A percentile compares a stretch with the other conserved stretches of the same genome.
Conservation (phyloP, 169 alveolate genomes). For the Plasmodium malariae region DNA sequence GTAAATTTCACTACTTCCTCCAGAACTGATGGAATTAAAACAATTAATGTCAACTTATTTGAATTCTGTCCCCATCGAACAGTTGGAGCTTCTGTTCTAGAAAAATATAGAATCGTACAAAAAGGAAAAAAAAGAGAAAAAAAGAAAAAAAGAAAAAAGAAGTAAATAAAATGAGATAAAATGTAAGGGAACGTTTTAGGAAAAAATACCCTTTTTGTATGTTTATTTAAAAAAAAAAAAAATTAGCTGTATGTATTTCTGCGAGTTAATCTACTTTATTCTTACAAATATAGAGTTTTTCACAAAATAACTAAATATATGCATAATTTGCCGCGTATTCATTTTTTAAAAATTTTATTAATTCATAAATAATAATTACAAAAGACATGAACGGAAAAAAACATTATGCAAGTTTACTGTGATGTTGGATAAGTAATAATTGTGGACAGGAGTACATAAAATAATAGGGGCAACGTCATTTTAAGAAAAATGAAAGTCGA, state of each 20-base stretch:
- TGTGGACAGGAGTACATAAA: neutral
- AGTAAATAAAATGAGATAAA: too few relatives aligned
- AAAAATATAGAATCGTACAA: neutral
- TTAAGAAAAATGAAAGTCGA: neutral
- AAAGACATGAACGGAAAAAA: neutral
- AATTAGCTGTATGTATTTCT: too few relatives aligned
- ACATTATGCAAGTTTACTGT: neutral
- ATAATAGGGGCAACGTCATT: neutral
- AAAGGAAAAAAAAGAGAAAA: neutral
- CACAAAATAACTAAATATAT: neutral
- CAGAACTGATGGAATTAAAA: conserved; percentile 28
- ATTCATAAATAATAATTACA: neutral
- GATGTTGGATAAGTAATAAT: neutral
- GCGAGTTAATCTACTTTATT: too few relatives aligned
- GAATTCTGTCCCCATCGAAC: conserved; percentile 75
- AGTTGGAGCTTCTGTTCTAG: conserved; percentile 53
- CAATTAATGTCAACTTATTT: conserved; percentile 37
- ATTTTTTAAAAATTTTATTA: too few relatives aligned
- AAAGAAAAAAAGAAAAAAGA: neutral
- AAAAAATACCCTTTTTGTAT: too few relatives aligned
- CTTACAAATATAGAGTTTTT: neutral
- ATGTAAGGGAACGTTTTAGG: too few relatives aligned
- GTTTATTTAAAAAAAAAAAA: too few relatives aligned
- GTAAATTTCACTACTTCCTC: conserved; percentile 52
- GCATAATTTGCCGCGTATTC: neutral